Conservation (phyloP, 2,329 filamentous ascomycete species). For the Alternaria burnsii region DNA sequence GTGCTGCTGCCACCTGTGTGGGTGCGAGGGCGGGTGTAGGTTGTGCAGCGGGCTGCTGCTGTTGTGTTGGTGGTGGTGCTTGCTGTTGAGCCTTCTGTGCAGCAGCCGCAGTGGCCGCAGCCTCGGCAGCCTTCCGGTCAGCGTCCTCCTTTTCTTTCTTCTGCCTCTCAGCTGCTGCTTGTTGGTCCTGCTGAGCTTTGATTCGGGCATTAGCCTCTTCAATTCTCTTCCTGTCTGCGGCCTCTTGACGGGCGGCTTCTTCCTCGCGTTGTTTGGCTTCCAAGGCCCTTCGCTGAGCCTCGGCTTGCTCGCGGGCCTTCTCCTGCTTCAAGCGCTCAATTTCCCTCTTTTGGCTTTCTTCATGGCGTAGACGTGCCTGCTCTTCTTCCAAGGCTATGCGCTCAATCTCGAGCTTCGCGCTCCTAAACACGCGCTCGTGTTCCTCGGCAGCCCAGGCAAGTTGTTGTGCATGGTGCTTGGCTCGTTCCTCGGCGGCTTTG, state of each 20-base stretch:
- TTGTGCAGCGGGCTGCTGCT: constrained; percentile 18
- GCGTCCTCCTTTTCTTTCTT: constrained; percentile 42
- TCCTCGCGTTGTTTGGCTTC: constrained; percentile 48
- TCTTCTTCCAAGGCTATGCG: constrained; percentile 57
- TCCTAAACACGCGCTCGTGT: constrained; percentile 70
- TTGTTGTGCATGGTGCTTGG: constrained; percentile 70
- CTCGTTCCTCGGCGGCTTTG: constrained; percentile 67
- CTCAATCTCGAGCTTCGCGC: constrained; percentile 63
- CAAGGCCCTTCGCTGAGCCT: constrained; percentile 43
- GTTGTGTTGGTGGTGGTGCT: constrained; percentile 9
- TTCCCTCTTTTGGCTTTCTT: constrained; percentile 48
- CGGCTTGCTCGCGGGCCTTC: constrained; percentile 54
- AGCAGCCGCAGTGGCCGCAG: constrained; percentile 35
- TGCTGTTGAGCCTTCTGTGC: constrained; percentile 35
- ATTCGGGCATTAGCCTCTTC: constrained; percentile 44
- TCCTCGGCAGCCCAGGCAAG: constrained; percentile 71
- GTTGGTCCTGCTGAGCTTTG: constrained; percentile 40
- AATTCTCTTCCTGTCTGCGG: constrained; percentile 38
- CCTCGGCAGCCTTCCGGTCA: constrained; percentile 40
- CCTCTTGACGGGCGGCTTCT: constrained; percentile 38
- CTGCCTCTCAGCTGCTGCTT: constrained; percentile 40
- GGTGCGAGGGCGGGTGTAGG: constrained; percentile 12
- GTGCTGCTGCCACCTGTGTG: constrained; percentile 7
- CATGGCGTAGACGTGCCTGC: constrained; percentile 41
- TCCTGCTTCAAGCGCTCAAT: constrained; percentile 55